These are phyloP conservation scores for Neopestalotiopsis clavispora DNA, from an alignment of 2,329 filamentous ascomycete genomes.

Conservation along the genomic window DNA sequence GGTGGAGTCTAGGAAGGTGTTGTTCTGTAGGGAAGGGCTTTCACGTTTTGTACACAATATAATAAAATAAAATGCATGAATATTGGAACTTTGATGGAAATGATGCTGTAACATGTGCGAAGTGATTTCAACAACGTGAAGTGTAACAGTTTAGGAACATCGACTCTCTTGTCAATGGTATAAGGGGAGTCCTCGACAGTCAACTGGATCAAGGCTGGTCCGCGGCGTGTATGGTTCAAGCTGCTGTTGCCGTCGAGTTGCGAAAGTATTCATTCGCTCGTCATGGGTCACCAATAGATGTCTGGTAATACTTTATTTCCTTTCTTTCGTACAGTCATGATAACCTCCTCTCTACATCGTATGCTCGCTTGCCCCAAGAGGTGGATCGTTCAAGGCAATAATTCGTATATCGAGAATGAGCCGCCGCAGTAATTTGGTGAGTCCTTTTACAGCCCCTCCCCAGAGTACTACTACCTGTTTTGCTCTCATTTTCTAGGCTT, in stretches of 20 bases:
- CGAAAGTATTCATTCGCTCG: neutral
- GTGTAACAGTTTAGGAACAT: neutral
- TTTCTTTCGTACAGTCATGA: slow-evolving; percentile 3
- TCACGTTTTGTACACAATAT: slow-evolving; percentile 10
- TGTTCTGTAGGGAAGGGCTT: neutral
- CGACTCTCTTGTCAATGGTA: no score
- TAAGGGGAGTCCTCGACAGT: no score
- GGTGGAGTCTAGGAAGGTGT: slow-evolving; percentile 7
- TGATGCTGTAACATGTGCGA: neutral
- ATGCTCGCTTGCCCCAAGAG: neutral
- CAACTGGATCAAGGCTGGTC: no score
- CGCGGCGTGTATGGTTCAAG: no score
- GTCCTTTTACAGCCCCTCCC: neutral
- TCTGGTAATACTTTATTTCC: neutral
- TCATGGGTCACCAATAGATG: neutral
- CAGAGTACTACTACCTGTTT: no score
- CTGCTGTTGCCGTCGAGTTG: no score
- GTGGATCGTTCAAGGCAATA: neutral
- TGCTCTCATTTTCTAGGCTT: slow-evolving; percentile 6
- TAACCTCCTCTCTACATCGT: neutral
- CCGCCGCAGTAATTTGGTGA: neutral
- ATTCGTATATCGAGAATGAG: neutral
- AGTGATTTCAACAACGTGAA: no score
- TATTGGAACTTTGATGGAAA: neutral
- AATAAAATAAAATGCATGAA: slow-evolving; percentile 8